Evolutionary conservation across 2,329 filamentous ascomycete genomes (phyloP).

Genomic region (Alternaria sp.): DNA sequence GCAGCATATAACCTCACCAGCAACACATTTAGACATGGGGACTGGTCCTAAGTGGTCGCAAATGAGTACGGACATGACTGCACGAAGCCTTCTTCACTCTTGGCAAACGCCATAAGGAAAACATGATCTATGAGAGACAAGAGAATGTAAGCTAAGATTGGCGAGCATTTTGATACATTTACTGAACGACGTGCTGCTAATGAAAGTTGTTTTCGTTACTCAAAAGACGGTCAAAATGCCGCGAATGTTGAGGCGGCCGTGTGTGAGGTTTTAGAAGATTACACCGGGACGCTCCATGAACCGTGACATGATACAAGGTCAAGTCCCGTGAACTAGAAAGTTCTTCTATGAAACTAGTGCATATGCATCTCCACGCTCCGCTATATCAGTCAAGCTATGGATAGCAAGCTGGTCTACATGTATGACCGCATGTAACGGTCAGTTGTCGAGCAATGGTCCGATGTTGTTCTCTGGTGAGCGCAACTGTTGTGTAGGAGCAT

Average conservation of each 20-base stretch:
- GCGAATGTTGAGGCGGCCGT: constrained; percentile 1
- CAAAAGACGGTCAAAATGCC: background rate
- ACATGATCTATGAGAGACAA: background rate
- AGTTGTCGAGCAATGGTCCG: background rate
- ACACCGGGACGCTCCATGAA: background rate
- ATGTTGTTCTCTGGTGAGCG: background rate
- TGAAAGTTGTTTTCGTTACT: background rate
- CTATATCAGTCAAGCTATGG: background rate
- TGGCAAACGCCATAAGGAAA: background rate
- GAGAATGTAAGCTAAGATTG: background rate
- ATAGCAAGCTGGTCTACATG: background rate
- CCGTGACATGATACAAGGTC: background rate
- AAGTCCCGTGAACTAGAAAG: background rate
- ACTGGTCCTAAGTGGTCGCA: background rate
- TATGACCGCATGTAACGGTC: background rate
- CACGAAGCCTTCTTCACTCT: background rate
- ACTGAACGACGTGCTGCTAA: background rate
- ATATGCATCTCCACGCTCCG: background rate
- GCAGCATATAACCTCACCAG: background rate
- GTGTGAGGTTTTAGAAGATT: background rate
- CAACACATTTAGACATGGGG: background rate
- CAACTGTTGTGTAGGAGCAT: background rate
- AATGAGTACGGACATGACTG: background rate
- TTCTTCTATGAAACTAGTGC: background rate
- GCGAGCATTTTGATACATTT: background rate